These are phyloP conservation scores for Boletus rubropictus DNA, from an alignment of 768 basidiomycete genomes.

Conservation along the genomic window DNA sequence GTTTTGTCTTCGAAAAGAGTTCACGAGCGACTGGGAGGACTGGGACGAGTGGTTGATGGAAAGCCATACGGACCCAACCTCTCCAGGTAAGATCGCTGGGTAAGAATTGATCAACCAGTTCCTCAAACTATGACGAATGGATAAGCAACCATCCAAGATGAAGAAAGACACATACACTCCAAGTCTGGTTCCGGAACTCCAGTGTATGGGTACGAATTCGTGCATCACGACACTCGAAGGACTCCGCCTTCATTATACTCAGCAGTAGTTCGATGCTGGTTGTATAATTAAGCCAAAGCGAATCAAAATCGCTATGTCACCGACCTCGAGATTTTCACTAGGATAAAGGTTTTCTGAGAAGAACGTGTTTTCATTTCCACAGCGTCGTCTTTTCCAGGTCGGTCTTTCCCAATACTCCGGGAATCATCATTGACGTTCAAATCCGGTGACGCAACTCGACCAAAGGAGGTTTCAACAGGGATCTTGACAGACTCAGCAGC, in stretches of 20 bases:
- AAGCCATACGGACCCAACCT: slow-evolving; percentile 80
- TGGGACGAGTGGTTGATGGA: slow-evolving; percentile 72
- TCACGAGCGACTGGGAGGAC: slow-evolving; percentile 76
- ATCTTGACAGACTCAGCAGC: slow-evolving; percentile 32
- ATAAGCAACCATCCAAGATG: slow-evolving; percentile 5
- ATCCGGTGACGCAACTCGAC: slow-evolving; percentile 14
- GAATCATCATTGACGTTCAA: slow-evolving; percentile 19
- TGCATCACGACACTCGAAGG: slow-evolving; percentile 77
- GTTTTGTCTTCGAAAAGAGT: slow-evolving; percentile 71
- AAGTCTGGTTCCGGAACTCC: slow-evolving; percentile 77
- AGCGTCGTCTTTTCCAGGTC: slow-evolving; percentile 46
- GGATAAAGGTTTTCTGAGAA: slow-evolving; percentile 75
- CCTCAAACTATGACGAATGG: slow-evolving; percentile 54
- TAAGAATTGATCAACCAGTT: slow-evolving; percentile 72
- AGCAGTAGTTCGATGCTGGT: slow-evolving; percentile 63
- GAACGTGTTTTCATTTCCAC: slow-evolving; percentile 81
- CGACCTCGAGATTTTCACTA: slow-evolving; percentile 69
- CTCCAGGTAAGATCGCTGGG: slow-evolving; percentile 74
- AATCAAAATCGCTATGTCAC: slow-evolving; percentile 7
- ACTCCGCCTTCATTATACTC: slow-evolving; percentile 77
- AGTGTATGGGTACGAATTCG: slow-evolving; percentile 75
- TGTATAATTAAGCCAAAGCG: slow-evolving; percentile 15
- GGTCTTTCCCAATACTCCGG: slow-evolving; percentile 15
- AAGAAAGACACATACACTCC: slow-evolving; percentile 53
- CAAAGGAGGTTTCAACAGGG: slow-evolving; percentile 6